These are phyloP conservation scores for Symbiodinium natans DNA, from an alignment of 73 alveolate species.

Conservation along the genomic window DNA sequence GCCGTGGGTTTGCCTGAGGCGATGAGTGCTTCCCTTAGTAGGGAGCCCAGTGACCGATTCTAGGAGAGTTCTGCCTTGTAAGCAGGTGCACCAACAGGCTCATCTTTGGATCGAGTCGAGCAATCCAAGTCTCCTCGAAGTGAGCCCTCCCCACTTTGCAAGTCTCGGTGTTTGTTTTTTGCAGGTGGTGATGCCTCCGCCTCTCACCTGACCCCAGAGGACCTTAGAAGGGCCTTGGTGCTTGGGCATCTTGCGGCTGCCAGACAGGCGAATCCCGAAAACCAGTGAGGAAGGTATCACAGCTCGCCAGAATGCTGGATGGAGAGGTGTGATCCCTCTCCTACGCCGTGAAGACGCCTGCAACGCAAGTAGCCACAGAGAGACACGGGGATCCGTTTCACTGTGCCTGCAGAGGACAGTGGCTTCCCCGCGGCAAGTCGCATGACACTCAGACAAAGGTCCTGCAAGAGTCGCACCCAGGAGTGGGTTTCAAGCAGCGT, in stretches of 20 bases:
- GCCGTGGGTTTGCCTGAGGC: background rate
- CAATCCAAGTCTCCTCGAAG: no score
- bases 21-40: background rate
- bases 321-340: background rate
- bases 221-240: background rate
- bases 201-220: conserved; percentile 32
- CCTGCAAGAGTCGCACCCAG: no score
- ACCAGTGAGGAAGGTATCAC: background rate
- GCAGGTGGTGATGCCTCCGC: conserved; percentile 26
- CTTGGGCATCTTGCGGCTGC: background rate
- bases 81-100: no score
- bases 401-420: background rate
- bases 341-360: background rate
- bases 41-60: background rate
- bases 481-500: no score
- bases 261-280: background rate
- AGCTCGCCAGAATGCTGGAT: background rate
- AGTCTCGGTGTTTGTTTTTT: no score
- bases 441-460: background rate
- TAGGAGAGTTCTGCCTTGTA: no score
- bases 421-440: background rate
- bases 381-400: no score
- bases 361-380: no score
- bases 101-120: no score
- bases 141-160: no score